Evolutionary conservation across 108 stramenopile species (phyloP).

Genomic region (Nannochloropsis granulata): DNA sequence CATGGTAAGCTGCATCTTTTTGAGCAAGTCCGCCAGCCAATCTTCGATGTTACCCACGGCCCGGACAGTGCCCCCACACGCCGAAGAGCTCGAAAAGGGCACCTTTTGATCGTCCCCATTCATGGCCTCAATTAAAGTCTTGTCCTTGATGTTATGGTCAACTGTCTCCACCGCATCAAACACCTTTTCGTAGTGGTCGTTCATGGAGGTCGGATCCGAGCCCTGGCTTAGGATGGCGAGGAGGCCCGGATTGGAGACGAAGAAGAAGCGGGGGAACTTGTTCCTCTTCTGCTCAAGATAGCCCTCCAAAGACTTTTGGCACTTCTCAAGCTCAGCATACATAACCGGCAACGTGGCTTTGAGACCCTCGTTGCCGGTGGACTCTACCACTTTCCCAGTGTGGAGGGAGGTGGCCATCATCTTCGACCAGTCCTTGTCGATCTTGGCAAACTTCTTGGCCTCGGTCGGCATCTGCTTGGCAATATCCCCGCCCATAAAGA

Average conservation of each 20-base stretch:
- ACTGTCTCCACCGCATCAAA: constrained; percentile 69
- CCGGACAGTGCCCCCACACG: constrained; percentile 40
- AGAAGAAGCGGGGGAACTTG: constrained; percentile 81
- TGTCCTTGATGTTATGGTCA: constrained; percentile 69
- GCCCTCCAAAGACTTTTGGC: constrained; percentile 72
- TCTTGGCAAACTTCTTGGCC: constrained; percentile 73
- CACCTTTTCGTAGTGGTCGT: constrained; percentile 77
- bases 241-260: constrained; percentile 70
- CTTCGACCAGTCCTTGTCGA: constrained; percentile 76
- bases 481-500: constrained; percentile 79
- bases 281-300: constrained; percentile 79
- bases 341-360: constrained; percentile 55
- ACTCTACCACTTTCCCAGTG: constrained; percentile 52
- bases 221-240: constrained; percentile 73
- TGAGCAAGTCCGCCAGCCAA: constrained; percentile 60
- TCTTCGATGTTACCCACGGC: constrained; percentile 77
- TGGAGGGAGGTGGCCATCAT: constrained; percentile 53
- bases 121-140: constrained; percentile 57
- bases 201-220: constrained; percentile 73
- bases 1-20: constrained; percentile 59
- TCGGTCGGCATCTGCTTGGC: constrained; percentile 76
- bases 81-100: neutral
- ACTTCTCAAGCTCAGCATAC: constrained; percentile 74
- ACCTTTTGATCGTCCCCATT: constrained; percentile 49
- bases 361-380: constrained; percentile 49